A percentile compares a stretch with the other conserved stretches of the same genome.
phyloP scores from a whole-genome alignment of 2,329 filamentous ascomycete species.

The Colletotrichum sp. region DNA sequence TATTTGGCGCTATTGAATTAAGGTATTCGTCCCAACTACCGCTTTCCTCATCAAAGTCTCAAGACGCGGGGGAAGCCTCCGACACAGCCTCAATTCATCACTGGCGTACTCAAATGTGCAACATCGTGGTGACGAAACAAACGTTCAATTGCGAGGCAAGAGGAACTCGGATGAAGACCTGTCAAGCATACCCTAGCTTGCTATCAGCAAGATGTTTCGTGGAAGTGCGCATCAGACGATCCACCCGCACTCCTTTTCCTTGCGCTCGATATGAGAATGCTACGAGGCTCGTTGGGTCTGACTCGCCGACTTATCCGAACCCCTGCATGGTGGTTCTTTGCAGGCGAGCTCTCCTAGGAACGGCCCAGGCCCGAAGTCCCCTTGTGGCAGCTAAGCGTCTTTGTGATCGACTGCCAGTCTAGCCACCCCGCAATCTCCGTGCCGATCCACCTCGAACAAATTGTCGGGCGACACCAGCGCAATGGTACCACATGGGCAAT shows the following conservation, averaged over 20 bases:
- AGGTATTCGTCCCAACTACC: background rate
- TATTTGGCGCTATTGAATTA: background rate
- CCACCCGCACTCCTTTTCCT: background rate
- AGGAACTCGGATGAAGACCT: background rate
- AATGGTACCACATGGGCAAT: background rate
- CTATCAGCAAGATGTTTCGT: background rate
- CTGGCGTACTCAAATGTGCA: background rate
- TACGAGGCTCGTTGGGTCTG: background rate
- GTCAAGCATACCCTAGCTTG: background rate
- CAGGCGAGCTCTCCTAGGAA: background rate
- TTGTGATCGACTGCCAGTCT: background rate
- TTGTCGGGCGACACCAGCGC: background rate
- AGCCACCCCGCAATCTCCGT: background rate
- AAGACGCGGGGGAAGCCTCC: background rate
- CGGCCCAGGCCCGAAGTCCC: background rate
- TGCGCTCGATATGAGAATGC: background rate
- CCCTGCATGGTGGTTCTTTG: background rate
- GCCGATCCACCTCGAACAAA: background rate
- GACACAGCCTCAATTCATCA: background rate
- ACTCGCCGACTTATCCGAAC: background rate
- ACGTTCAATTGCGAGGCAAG: background rate
- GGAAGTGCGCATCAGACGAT: background rate
- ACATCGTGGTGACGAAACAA: background rate
- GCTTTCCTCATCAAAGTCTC: background rate
- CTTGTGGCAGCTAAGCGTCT: background rate